A percentile compares a stretch with the other conserved stretches of the same genome.
Conservation (phyloP, 1,284 basidiomycete species). For the Acaromyces ingoldii region DNA sequence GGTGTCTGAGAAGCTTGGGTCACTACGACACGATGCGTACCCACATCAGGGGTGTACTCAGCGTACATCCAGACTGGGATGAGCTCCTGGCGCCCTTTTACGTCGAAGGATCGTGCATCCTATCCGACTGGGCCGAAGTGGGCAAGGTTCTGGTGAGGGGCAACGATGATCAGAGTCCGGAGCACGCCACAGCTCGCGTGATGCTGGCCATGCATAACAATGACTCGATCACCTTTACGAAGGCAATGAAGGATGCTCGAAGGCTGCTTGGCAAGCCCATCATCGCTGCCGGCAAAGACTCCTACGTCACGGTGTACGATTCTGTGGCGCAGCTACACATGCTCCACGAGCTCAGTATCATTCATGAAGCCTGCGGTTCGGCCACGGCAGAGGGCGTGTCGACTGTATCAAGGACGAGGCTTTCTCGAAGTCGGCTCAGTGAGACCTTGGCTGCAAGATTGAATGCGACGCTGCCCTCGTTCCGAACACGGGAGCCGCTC, state of each 20-base stretch:
- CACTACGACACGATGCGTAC: conserved; percentile 96
- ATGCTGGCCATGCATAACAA: conserved; percentile 71
- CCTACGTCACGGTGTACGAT: conserved; percentile 80
- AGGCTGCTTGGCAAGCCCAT: conserved; percentile 73
- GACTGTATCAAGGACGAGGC: not conserved
- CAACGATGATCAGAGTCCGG: conserved; percentile 55
- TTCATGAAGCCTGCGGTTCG: conserved; percentile 17
- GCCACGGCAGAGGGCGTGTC: conserved; percentile 7
- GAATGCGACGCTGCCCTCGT: conserved; percentile 77
- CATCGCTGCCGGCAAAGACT: conserved; percentile 67
- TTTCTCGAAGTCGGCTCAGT: not conserved
- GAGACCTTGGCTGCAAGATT: conserved; percentile 61
- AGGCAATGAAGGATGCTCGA: conserved; percentile 65
- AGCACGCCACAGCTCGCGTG: conserved; percentile 73
- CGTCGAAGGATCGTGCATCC: conserved; percentile 91
- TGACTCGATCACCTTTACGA: conserved; percentile 21
- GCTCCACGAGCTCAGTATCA: conserved; percentile 78
- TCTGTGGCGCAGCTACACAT: conserved; percentile 80
- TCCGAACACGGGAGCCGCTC: conserved; percentile 83
- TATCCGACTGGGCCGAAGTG: conserved; percentile 76
- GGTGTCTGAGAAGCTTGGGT: conserved; percentile 87
- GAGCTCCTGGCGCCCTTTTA: conserved; percentile 73
- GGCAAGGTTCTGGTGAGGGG: conserved; percentile 57
- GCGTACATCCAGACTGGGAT: conserved; percentile 79
- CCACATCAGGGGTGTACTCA: conserved; percentile 86